phyloP scores from a whole-genome alignment of 305 asterid genomes.

The Fraxinus platypoda region DNA sequence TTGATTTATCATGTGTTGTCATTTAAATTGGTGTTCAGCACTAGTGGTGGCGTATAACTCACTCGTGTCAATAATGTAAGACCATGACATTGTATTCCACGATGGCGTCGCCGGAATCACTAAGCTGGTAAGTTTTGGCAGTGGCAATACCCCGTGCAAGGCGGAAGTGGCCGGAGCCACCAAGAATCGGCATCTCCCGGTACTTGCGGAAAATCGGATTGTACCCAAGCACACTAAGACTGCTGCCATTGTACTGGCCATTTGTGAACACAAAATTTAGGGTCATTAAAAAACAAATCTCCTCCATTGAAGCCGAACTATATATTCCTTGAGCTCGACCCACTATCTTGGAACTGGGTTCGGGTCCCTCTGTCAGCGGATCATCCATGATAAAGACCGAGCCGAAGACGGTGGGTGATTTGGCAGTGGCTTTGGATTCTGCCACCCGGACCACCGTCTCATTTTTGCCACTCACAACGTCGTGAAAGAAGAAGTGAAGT shows the following conservation, averaged over 20 bases:
- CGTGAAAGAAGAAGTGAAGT: slow-evolving; percentile 39
- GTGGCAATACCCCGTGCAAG: slow-evolving; percentile 44
- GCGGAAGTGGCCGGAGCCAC: slow-evolving; percentile 48
- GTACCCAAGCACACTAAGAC: slow-evolving; percentile 28
- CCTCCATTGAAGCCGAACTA: slow-evolving; percentile 20
- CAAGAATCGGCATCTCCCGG: slow-evolving; percentile 37
- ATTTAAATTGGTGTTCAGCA: no score
- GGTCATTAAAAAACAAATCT: slow-evolving; percentile 21
- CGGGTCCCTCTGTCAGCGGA: slow-evolving; percentile 27
- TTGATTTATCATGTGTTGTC: no score
- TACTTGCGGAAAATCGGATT: slow-evolving; percentile 22
- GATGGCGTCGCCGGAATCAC: slow-evolving; percentile 24
- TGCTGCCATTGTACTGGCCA: slow-evolving; percentile 35
- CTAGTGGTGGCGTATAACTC: no score
- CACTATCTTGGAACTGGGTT: slow-evolving; percentile 23
- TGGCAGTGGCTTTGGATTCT: slow-evolving; percentile 20
- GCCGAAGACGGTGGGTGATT: slow-evolving; percentile 36
- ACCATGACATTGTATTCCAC: slow-evolving; percentile 41
- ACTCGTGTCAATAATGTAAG: slow-evolving; percentile 25
- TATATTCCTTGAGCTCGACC: slow-evolving; percentile 43
- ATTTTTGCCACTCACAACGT: slow-evolving; percentile 28
- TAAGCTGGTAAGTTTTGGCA: slow-evolving; percentile 27
- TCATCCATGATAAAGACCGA: slow-evolving; percentile 30
- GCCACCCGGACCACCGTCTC: slow-evolving; percentile 26
- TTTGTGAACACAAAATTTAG: slow-evolving; percentile 24